Evolutionary conservation across 108 stramenopile species (phyloP).

Genomic region (Cyclotella choctawhatcheeana): DNA sequence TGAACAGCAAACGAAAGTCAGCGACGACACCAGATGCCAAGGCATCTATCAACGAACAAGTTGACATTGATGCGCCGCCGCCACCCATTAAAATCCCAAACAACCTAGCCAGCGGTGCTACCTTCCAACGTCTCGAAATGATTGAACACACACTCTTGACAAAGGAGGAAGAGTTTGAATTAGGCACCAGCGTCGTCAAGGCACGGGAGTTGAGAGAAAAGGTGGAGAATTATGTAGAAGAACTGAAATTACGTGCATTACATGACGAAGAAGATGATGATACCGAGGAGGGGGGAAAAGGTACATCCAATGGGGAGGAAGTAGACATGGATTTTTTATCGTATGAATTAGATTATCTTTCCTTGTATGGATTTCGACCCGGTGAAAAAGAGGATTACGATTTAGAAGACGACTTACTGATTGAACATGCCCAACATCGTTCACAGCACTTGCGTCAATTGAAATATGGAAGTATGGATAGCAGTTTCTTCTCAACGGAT

Average conservation of each 20-base stretch:
- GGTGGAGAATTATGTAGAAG: slow-evolving; percentile 46
- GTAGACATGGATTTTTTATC: slow-evolving; percentile 41
- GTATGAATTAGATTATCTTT: slow-evolving; percentile 48
- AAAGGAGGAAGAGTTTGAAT: slow-evolving; percentile 59
- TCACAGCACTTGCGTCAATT: slow-evolving; percentile 38
- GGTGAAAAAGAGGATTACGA: slow-evolving; percentile 19
- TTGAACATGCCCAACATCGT: slow-evolving; percentile 42
- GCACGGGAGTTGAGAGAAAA: slow-evolving; percentile 47
- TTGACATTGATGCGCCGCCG: too few relatives aligned
- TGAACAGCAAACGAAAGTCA: too few relatives aligned
- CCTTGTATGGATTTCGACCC: slow-evolving; percentile 39
- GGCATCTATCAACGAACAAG: too few relatives aligned
- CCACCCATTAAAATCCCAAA: not conserved
- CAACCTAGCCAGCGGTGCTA: slow-evolving; percentile 7
- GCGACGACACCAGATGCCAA: too few relatives aligned
- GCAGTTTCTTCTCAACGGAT: not conserved
- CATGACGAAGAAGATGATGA: not conserved
- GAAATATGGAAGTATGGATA: not conserved
- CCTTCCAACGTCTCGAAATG: slow-evolving; percentile 46
- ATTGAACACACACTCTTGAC: slow-evolving; percentile 74
- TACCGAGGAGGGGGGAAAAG: not conserved
- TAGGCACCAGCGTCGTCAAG: slow-evolving; percentile 58
- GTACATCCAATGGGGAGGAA: not conserved
- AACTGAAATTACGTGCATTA: not conserved
- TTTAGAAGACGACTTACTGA: slow-evolving; percentile 37